These are phyloP conservation scores for Phoenix dactylifera DNA, from an alignment of 176 grass and related monocot genomes.

Conservation along the genomic window DNA sequence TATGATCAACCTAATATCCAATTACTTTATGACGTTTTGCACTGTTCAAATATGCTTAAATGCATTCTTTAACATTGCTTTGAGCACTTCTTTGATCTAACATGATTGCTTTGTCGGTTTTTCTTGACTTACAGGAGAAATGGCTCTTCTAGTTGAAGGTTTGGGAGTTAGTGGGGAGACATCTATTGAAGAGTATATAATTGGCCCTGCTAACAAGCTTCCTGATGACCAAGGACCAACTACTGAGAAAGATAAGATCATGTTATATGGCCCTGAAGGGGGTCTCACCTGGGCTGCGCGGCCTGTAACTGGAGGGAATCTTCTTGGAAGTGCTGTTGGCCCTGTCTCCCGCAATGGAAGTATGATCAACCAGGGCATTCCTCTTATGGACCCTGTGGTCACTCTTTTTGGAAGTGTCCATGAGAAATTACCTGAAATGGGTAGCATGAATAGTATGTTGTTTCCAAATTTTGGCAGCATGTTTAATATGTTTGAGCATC, in stretches of 20 bases:
- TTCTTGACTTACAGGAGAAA: conserved; percentile 32
- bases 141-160: conserved; percentile 81
- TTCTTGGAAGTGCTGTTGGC: conserved; percentile 41
- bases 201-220: conserved; percentile 20
- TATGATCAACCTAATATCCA: no score
- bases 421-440: conserved; percentile 28
- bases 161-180: conserved; percentile 37
- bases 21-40: no score
- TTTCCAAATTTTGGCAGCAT: conserved; percentile 80
- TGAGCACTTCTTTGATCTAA: no score
- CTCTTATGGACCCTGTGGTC: conserved; percentile 62
- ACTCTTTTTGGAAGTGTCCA: conserved; percentile 58
- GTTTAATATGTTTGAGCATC: conserved; percentile 39
- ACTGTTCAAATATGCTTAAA: no score
- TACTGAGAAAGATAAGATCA: conserved; percentile 37
- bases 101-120: not conserved
- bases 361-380: conserved; percentile 38
- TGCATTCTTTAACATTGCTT: no score
- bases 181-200: conserved; percentile 66
- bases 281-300: conserved; percentile 53
- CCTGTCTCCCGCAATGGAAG: conserved; percentile 44
- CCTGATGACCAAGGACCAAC: conserved; percentile 13
- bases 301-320: conserved; percentile 36
- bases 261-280: conserved; percentile 50
- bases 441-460: conserved; percentile 40